A percentile compares a stretch with the other conserved stretches of the same genome.
These are phyloP conservation scores for Aristolochia contorta DNA, from an alignment of 164 flowering plant species.

Conservation along the genomic window DNA sequence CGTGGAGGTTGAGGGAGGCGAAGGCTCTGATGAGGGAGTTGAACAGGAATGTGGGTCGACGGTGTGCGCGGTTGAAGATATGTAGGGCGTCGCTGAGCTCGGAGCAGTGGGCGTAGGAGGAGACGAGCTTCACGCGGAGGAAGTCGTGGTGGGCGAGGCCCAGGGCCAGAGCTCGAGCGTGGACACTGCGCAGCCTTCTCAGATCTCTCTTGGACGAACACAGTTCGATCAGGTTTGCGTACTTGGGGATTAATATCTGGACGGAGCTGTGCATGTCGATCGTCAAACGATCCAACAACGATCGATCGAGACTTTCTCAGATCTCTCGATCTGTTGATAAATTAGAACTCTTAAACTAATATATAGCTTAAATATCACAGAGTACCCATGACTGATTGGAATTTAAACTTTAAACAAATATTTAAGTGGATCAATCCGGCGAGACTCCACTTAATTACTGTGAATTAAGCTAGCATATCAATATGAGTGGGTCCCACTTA, in stretches of 20 bases:
- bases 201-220: conserved; percentile 5
- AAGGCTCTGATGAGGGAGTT: conserved; percentile 11
- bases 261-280: neutral
- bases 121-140: conserved; percentile 14
- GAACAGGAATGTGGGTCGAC: conserved; percentile 13
- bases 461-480: no score
- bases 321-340: no score
- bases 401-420: no score
- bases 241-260: neutral
- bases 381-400: no score
- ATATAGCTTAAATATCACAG: no score
- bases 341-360: no score
- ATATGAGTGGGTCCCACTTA: no score
- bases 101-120: conserved; percentile 10
- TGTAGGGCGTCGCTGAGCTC: conserved; percentile 2
- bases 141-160: conserved; percentile 13
- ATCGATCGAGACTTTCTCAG: no score
- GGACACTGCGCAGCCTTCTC: conserved; percentile 1
- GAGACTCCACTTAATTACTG: no score
- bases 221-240: conserved; percentile 5
- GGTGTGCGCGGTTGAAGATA: conserved; percentile 13
- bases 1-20: conserved; percentile 4
- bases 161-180: conserved; percentile 7
- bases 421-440: no score
- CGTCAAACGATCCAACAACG: no score